Conservation (phyloP, 2,329 filamentous ascomycete species). For the Sporothrix brunneoviolacea region DNA sequence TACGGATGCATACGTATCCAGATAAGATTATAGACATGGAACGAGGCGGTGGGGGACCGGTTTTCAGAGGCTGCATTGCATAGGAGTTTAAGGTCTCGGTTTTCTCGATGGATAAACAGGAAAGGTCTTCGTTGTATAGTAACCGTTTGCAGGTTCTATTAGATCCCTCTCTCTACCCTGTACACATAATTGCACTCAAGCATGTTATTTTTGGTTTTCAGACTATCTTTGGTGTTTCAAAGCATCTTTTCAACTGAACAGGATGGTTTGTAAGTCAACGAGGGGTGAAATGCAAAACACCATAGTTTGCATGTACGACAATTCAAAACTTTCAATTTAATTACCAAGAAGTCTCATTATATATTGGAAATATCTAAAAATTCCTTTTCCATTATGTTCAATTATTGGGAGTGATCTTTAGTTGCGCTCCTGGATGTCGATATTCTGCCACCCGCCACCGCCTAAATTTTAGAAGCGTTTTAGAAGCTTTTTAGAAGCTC, state of each 20-base stretch:
- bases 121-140: neutral
- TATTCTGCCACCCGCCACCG: conserved; percentile 18
- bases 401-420: too few species aligned
- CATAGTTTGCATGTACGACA: too few species aligned
- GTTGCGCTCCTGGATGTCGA: neutral
- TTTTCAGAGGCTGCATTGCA: conserved; percentile 4
- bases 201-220: too few species aligned
- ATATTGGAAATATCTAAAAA: neutral
- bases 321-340: too few species aligned
- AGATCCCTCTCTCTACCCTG: conserved; percentile 6
- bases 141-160: neutral
- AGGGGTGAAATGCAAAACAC: too few species aligned
- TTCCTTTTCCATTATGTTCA: neutral
- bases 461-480: too few species aligned
- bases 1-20: neutral
- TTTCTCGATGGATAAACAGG: too few species aligned
- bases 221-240: too few species aligned
- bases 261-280: too few species aligned
- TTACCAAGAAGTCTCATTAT: too few species aligned
- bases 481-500: conserved; percentile 2
- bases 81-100: neutral
- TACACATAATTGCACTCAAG: too few species aligned
- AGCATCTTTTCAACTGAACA: too few species aligned
- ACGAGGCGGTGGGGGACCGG: neutral
- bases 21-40: neutral